These are phyloP conservation scores for Naumovozyma castellii DNA, from an alignment of 805 yeast species.

Conservation along the genomic window DNA sequence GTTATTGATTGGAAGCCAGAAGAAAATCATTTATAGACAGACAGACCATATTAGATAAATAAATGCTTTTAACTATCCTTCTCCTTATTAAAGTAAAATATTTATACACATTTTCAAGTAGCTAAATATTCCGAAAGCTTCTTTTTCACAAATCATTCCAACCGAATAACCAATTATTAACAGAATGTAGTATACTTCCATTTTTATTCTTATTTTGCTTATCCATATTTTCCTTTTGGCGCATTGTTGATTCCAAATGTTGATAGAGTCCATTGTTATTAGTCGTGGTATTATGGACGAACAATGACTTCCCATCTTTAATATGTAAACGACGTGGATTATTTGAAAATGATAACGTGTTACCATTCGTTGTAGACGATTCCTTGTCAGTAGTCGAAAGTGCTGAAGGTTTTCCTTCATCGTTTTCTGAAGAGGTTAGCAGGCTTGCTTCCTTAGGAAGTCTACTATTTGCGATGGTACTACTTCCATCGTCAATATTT, in stretches of 20 bases:
- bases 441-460: too few species aligned
- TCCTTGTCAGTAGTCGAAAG: too few species aligned
- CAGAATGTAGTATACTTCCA: conserved; percentile 21
- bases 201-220: conserved; percentile 6
- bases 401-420: too few species aligned
- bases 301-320: conserved; percentile 37
- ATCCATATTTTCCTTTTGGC: conserved; percentile 17
- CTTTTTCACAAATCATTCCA: conserved; percentile 39
- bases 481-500: not conserved
- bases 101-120: not conserved
- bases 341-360: not conserved
- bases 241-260: conserved; percentile 24
- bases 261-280: conserved; percentile 21
- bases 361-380: too few species aligned
- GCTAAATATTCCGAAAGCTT: not conserved
- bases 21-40: not conserved
- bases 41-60: not conserved
- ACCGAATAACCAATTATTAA: conserved; percentile 44
- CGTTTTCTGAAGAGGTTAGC: too few species aligned
- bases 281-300: conserved; percentile 22
- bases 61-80: not conserved
- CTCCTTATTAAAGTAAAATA: not conserved
- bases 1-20: not conserved
- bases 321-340: conserved; percentile 27
- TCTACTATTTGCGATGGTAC: too few species aligned